These are phyloP conservation scores for Aurantiochytrium sp. DNA, from an alignment of 108 stramenopile genomes.

Conservation along the genomic window DNA sequence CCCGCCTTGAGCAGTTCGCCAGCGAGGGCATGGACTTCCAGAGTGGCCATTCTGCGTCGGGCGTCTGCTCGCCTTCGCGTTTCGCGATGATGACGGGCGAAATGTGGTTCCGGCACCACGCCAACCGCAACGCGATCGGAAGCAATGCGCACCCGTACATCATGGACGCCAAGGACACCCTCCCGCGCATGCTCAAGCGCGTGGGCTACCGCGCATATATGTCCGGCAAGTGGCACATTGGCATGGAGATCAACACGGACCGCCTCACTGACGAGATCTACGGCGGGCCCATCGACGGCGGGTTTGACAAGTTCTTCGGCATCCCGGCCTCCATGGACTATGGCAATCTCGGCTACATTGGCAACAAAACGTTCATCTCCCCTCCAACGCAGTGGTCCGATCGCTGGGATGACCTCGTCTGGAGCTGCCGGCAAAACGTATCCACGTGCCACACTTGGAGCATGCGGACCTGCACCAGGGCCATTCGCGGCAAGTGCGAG, in stretches of 20 bases:
- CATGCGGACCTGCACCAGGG: too few species aligned
- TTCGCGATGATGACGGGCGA: background rate
- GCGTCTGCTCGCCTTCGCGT: background rate
- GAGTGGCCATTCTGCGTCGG: background rate
- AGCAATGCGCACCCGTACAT: background rate
- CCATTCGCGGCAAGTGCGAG: too few species aligned
- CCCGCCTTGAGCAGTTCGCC: background rate
- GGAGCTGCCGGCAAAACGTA: too few species aligned
- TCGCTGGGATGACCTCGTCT: too few species aligned
- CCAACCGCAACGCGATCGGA: background rate
- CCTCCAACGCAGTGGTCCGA: too few species aligned
- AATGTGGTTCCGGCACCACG: background rate
- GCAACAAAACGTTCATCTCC: background rate
- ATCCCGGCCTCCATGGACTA: conserved; percentile 49
- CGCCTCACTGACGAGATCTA: background rate
- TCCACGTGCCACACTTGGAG: too few species aligned
- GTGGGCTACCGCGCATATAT: conserved; percentile 66
- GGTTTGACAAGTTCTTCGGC: conserved; percentile 73
- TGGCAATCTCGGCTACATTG: background rate
- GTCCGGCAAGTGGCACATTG: conserved; percentile 76
- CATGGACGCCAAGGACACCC: conserved; percentile 16
- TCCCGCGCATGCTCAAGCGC: conserved; percentile 56
- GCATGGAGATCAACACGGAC: conserved; percentile 48
- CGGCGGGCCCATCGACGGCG: conserved; percentile 63
- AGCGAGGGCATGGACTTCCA: background rate